Conservation (phyloP, 306 rosid genomes). For the barrel medic (Medicago truncatula) region MtrunA17r5.0-ANR NC_053046.1:19486001-19486500, state of each 20-base stretch:
- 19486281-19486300: slow-evolving; percentile 67
- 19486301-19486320: slow-evolving; percentile 77
- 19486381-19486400: slow-evolving; percentile 51
- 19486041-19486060: neutral
- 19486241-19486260: slow-evolving; percentile 20
- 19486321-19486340: slow-evolving; percentile 81
- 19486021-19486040: neutral
- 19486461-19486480: slow-evolving; percentile 10
- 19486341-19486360: slow-evolving; percentile 93
- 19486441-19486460: neutral
- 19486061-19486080: neutral
- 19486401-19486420: slow-evolving; percentile 30
- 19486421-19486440: neutral
- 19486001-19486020: neutral
- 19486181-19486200: slow-evolving; percentile 1
- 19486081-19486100: slow-evolving; percentile 19
- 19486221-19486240: slow-evolving; percentile 19
- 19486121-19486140: no score
- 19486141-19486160: neutral
- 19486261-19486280: slow-evolving; percentile 18
- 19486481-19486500: slow-evolving; percentile 12
- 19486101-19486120: neutral
- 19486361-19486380: slow-evolving; percentile 85
- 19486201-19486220: slow-evolving; percentile 29
- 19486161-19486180: neutral